phyloP scores from a whole-genome alignment of 169 alveolate species.

The Pseudocohnilembus persalinus region DNA sequence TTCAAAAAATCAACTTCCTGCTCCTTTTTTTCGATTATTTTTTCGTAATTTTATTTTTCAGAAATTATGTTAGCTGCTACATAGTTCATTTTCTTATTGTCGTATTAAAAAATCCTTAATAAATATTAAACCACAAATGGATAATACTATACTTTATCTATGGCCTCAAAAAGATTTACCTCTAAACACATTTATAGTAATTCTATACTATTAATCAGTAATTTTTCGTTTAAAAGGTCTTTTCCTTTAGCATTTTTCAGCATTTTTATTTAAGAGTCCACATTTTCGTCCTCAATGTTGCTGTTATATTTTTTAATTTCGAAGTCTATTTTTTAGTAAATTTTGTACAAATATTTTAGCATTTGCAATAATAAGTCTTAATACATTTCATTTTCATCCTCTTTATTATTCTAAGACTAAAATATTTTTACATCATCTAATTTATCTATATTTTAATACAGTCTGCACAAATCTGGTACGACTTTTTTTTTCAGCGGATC shows the following conservation, averaged over 20 bases:
- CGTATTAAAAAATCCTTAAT: not conserved
- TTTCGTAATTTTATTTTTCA: constrained; percentile 1
- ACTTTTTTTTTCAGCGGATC: constrained; percentile 38
- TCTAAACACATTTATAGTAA: not conserved
- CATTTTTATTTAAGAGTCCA: not conserved
- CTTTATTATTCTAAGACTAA: constrained; percentile 18
- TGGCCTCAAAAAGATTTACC: not conserved
- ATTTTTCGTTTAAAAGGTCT: not conserved
- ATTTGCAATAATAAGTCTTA: not conserved
- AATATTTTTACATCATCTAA: not conserved
- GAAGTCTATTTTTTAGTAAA: not conserved
- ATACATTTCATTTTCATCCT: constrained; percentile 23
- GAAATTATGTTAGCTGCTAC: constrained; percentile 13
- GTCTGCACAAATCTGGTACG: constrained; percentile 35
- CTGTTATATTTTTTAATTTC: not conserved
- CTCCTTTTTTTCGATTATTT: constrained; percentile 25
- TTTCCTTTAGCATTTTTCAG: constrained; percentile 1
- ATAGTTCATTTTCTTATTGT: constrained; percentile 6
- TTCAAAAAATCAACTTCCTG: constrained; percentile 19
- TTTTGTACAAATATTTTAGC: not conserved
- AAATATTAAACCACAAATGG: not conserved
- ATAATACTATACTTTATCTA: not conserved
- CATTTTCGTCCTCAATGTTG: not conserved
- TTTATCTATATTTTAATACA: constrained; percentile 21
- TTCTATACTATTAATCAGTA: constrained; percentile 17